phyloP scores from a whole-genome alignment of 352 stramenopile species.

The Thalassiosira gravida region DNA sequence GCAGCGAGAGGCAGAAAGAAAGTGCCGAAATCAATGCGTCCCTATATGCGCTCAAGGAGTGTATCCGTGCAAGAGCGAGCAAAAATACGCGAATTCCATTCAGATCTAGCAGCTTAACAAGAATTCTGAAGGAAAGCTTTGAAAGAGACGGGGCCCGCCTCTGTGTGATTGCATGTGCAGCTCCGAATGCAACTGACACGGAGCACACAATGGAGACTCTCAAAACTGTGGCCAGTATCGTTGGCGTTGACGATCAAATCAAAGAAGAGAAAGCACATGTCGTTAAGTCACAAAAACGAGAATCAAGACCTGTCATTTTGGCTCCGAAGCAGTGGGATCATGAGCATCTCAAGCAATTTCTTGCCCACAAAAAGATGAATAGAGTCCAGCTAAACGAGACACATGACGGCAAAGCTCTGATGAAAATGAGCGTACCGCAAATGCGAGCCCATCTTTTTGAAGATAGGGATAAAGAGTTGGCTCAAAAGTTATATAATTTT shows the following conservation, averaged over 20 bases:
- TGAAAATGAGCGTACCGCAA: too few species aligned
- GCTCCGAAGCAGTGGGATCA: conserved; percentile 43
- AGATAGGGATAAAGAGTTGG: too few species aligned
- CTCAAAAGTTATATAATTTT: too few species aligned
- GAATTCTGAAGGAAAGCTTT: conserved; percentile 66
- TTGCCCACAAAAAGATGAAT: conserved; percentile 49
- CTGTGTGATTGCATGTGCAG: conserved; percentile 65
- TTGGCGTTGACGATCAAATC: conserved; percentile 51
- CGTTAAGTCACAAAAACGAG: conserved; percentile 13
- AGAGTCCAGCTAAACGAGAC: conserved; percentile 37
- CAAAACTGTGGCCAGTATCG: conserved; percentile 50
- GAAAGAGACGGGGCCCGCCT: conserved; percentile 50
- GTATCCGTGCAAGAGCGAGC: conserved; percentile 50
- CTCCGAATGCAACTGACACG: conserved; percentile 66
- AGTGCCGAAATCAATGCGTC: conserved; percentile 67
- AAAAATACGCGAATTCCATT: conserved; percentile 53
- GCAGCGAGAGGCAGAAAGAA: conserved; percentile 67
- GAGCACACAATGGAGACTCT: conserved; percentile 73
- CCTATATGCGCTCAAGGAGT: conserved; percentile 67
- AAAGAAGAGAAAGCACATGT: conserved; percentile 42
- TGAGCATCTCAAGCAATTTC: conserved; percentile 38
- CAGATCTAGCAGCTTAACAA: conserved; percentile 53
- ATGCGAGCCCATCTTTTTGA: too few species aligned
- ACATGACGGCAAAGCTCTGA: too few species aligned
- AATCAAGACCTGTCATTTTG: conserved; percentile 17